Conservation (phyloP, 495 filamentous ascomycete genomes). For the Penicillium parvum region DNA sequence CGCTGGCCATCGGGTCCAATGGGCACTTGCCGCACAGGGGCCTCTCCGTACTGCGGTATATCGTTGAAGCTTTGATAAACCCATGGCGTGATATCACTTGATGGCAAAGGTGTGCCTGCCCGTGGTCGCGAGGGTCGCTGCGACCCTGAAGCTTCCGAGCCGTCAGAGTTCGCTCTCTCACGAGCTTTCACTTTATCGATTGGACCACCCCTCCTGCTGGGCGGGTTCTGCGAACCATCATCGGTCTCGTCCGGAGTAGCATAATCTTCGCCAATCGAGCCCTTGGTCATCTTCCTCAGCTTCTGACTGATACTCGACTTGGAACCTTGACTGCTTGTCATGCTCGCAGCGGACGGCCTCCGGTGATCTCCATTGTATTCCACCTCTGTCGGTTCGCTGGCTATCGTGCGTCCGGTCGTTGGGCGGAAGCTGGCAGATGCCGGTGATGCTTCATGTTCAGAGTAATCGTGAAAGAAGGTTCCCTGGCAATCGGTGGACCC, state of each 20-base stretch:
- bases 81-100: slow-evolving; percentile 93
- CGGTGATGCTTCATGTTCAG: slow-evolving; percentile 49
- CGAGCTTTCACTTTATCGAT: slow-evolving; percentile 54
- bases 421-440: slow-evolving; percentile 63
- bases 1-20: slow-evolving; percentile 67
- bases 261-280: slow-evolving; percentile 86
- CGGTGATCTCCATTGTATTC: slow-evolving; percentile 68
- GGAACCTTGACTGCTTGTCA: slow-evolving; percentile 86
- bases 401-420: slow-evolving; percentile 53
- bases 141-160: slow-evolving; percentile 48
- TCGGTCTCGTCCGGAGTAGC: slow-evolving; percentile 56
- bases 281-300: slow-evolving; percentile 67
- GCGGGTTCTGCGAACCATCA: slow-evolving; percentile 33
- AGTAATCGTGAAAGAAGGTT: slow-evolving; percentile 43
- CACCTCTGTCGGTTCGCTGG: slow-evolving; percentile 64
- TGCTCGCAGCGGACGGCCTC: slow-evolving; percentile 84
- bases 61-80: slow-evolving; percentile 88
- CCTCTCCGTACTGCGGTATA: slow-evolving; percentile 75
- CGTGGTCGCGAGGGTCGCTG: slow-evolving; percentile 67
- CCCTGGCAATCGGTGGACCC: slow-evolving; percentile 31
- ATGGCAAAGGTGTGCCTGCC: slow-evolving; percentile 66
- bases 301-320: slow-evolving; percentile 68
- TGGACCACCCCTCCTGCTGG: slow-evolving; percentile 36
- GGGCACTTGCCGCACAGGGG: slow-evolving; percentile 70
- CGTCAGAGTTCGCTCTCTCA: slow-evolving; percentile 72